Evolutionary conservation across 768 basidiomycete genomes (phyloP).

Genomic region (Lentinula lateritia): DNA sequence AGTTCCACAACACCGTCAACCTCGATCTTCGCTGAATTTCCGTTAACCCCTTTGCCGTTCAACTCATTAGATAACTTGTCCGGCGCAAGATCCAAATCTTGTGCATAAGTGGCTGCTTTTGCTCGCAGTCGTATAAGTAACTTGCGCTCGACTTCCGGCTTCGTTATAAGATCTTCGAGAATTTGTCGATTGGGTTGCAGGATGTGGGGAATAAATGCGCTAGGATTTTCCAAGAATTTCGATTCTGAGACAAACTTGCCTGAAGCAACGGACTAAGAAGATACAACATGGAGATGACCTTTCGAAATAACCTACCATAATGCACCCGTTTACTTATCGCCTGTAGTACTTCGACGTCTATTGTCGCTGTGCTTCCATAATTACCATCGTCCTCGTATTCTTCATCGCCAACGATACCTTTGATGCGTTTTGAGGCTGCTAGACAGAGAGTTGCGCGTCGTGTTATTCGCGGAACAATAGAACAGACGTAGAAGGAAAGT

Average conservation of each 20-base stretch:
- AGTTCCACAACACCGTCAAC: conserved; percentile 89
- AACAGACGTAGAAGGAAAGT: conserved; percentile 79
- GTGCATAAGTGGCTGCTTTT: conserved; percentile 77
- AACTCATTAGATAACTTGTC: conserved; percentile 48
- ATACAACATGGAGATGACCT: background rate
- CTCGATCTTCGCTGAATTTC: conserved; percentile 64
- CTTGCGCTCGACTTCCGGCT: conserved; percentile 89
- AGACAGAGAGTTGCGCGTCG: conserved; percentile 62
- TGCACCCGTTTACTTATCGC: conserved; percentile 98
- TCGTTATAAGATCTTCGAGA: conserved; percentile 88
- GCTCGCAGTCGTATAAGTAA: conserved; percentile 79
- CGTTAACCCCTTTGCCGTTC: conserved; percentile 17
- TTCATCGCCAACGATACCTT: conserved; percentile 59
- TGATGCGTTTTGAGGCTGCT: conserved; percentile 58
- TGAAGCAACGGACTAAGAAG: conserved; percentile 24
- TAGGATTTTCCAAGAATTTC: conserved; percentile 85
- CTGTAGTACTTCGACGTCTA: conserved; percentile 95
- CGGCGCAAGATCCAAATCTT: conserved; percentile 58
- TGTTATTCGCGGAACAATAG: conserved; percentile 89
- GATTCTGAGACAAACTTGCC: conserved; percentile 99
- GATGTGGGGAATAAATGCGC: conserved; percentile 91
- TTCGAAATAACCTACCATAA: conserved; percentile 60
- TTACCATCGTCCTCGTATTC: conserved; percentile 94
- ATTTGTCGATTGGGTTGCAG: conserved; percentile 67
- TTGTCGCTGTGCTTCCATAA: conserved; percentile 91